Conservation (phyloP, 1,284 basidiomycete species). For the Inonotus obliquus region DNA sequence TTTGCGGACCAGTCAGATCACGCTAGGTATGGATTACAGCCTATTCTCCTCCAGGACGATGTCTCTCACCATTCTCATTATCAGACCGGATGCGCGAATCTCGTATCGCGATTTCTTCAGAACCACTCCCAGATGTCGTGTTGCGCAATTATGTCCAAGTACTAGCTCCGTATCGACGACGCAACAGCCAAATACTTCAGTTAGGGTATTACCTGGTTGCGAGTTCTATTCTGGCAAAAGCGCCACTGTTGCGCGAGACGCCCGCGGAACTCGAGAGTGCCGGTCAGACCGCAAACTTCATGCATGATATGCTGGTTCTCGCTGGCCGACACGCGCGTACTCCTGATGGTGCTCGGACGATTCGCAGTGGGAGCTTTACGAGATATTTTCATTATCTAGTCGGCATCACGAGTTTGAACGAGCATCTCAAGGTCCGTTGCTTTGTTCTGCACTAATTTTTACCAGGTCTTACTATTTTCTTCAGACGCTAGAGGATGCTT, state of each 20-base stretch:
- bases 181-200: slow-evolving; percentile 23
- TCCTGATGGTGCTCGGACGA: slow-evolving; percentile 23
- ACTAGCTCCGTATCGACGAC: slow-evolving; percentile 26
- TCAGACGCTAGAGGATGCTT: slow-evolving; percentile 23
- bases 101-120: slow-evolving; percentile 25
- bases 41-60: not conserved
- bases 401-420: slow-evolving; percentile 17
- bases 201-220: slow-evolving; percentile 24
- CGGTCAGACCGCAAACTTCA: slow-evolving; percentile 21
- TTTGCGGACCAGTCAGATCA: slow-evolving; percentile 25
- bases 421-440: slow-evolving; percentile 17
- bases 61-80: not conserved
- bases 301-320: slow-evolving; percentile 30
- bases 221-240: slow-evolving; percentile 27
- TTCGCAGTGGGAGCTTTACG: slow-evolving; percentile 26
- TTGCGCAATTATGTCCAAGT: slow-evolving; percentile 24
- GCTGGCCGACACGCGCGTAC: slow-evolving; percentile 24
- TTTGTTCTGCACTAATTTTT: not conserved
- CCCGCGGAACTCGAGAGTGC: slow-evolving; percentile 21
- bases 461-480: not conserved
- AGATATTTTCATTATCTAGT: slow-evolving; percentile 23
- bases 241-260: slow-evolving; percentile 28
- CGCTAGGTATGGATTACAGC: slow-evolving; percentile 19
- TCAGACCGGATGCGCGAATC: slow-evolving; percentile 26
- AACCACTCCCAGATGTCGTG: slow-evolving; percentile 24